Evolutionary conservation across 306 rosid species (phyloP).

Genomic region (Erythrophleum fordii): DNA sequence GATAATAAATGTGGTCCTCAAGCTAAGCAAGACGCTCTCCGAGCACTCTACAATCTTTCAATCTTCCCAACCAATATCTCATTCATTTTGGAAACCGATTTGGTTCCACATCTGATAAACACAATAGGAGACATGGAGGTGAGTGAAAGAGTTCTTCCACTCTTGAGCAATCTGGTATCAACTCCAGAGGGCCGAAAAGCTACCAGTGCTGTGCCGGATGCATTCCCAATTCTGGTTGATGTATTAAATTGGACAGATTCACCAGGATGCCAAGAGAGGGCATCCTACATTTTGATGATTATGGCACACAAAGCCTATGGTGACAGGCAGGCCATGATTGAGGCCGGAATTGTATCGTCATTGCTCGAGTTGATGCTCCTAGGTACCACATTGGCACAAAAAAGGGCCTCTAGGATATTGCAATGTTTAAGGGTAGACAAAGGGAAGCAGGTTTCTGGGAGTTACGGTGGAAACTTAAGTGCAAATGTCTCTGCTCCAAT

Average conservation of each 20-base stretch:
- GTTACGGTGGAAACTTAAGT: constrained; percentile 35
- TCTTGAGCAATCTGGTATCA: constrained; percentile 75
- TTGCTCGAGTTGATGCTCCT: constrained; percentile 87
- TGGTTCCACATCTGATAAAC: constrained; percentile 65
- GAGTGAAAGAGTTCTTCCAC: constrained; percentile 75
- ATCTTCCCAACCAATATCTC: constrained; percentile 69
- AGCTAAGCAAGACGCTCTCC: constrained; percentile 80
- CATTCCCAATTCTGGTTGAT: constrained; percentile 71
- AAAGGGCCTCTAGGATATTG: constrained; percentile 92
- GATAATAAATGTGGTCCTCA: constrained; percentile 58
- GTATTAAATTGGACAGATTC: constrained; percentile 89
- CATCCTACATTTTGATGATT: constrained; percentile 82
- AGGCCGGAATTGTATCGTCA: constrained; percentile 79
- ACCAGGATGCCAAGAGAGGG: constrained; percentile 89
- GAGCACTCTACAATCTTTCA: constrained; percentile 94
- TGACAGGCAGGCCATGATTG: constrained; percentile 90
- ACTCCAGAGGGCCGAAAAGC: constrained; percentile 83
- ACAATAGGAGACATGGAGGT: constrained; percentile 84
- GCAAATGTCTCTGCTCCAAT: constrained; percentile 81
- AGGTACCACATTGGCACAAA: constrained; percentile 93
- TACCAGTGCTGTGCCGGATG: constrained; percentile 56
- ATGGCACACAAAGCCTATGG: constrained; percentile 88
- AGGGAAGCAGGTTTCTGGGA: constrained; percentile 75
- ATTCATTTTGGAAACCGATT: constrained; percentile 68
- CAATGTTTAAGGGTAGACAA: constrained; percentile 79